Evolutionary conservation across 768 basidiomycete genomes (phyloP).

Genomic region (Leccinum uliginosum): DNA sequence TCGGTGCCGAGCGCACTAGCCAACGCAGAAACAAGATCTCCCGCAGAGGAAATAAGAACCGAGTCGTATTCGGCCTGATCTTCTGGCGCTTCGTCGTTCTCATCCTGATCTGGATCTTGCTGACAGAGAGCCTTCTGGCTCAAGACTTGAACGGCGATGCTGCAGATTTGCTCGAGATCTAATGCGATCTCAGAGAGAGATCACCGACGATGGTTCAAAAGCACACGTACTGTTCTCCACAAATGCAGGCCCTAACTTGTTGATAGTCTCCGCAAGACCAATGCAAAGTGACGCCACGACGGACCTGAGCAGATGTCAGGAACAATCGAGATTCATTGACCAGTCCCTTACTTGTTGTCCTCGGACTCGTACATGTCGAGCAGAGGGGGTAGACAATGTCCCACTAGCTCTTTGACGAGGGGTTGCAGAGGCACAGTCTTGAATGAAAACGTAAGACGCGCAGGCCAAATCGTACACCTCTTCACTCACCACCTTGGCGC

Average conservation of each 20-base stretch:
- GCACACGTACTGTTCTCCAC: constrained; percentile 64
- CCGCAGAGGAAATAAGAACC: constrained; percentile 88
- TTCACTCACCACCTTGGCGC: constrained; percentile 54
- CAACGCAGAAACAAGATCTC: constrained; percentile 88
- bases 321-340: constrained; percentile 5
- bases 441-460: constrained; percentile 8
- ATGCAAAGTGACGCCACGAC: constrained; percentile 87
- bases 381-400: constrained; percentile 67
- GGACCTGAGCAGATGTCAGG: constrained; percentile 44
- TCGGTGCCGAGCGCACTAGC: constrained; percentile 81
- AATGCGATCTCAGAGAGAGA: constrained; percentile 5
- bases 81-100: constrained; percentile 78
- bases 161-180: constrained; percentile 78
- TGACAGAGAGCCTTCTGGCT: constrained; percentile 96
- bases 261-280: constrained; percentile 87
- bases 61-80: constrained; percentile 96
- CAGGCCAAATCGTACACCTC: not conserved
- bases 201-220: not conserved
- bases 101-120: constrained; percentile 91
- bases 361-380: constrained; percentile 90
- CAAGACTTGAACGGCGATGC: constrained; percentile 78
- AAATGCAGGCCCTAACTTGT: constrained; percentile 85
- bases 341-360: constrained; percentile 85
- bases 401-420: constrained; percentile 75
- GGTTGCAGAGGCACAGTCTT: constrained; percentile 51